Base-by-base conservation (phyloP, 768 basidiomycete genomes). In the Coprinopsis sp. region DNA sequence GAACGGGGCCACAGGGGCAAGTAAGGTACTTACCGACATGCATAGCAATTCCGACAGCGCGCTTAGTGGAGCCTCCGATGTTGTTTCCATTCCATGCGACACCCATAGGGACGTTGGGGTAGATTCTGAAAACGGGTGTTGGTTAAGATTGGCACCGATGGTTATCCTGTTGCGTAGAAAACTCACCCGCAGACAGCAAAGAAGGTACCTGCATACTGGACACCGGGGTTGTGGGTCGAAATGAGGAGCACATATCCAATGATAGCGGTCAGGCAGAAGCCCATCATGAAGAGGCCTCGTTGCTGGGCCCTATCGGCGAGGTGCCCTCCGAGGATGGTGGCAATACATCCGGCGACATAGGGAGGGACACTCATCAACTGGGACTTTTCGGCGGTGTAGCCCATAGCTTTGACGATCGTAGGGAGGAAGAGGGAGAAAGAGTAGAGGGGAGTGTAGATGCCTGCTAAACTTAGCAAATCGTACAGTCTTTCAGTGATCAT, bases 81-180 rank as follows among this genome's bases (percentile, higher is more conserved):
- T 64, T 64, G 51, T 65, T 65, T 33, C 64, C 61, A 33, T 63
- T 65, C 64, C 64, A 65, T 2, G 64, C 61, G n/a, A 65, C 62
- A 46, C 59, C 61, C 58, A 58, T 58, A 10, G 64, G 56, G n/a
- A 63, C 60, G 28, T 63, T 63, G 33, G 64, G 64, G 38, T 63
- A 65, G 23, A 65, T 62, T 3, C 64, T 65, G 44, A 33, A 14
- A 24, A 19, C n/a, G 19, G 14, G 22, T 29, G n/a, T n/a, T 28
- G 28, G 19, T 47, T 45, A 52, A 30, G n/a, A 25, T 44, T 19
- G 38, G 27, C 7, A 12, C 6, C 16, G 19, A 16, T 7, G 2
- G 14, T 16, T 4, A 22, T 3, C 22, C 29, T 22, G 36, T 54
- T 22, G 10, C 6, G 45, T 13, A 16, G 29, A 27, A 19, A 28